Evolutionary conservation across 163 green algal genomes (phyloP).

Genomic region (Coccomyxa subellipsoidea): DNA sequence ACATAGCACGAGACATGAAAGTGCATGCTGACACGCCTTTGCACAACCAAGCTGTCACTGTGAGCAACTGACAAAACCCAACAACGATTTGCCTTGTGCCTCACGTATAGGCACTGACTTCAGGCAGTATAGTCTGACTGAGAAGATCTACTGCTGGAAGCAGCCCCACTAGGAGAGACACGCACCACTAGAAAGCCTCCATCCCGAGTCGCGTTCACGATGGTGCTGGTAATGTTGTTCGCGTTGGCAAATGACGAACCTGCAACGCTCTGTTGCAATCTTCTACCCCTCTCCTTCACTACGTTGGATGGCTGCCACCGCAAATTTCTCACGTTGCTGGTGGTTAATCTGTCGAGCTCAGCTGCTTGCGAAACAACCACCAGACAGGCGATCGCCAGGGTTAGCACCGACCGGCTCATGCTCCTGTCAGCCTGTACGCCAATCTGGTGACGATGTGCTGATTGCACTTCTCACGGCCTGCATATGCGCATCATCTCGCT

Average conservation of each 20-base stretch:
- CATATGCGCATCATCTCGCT: not conserved
- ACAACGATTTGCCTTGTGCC: not conserved
- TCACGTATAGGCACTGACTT: not conserved
- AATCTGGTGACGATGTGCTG: not conserved
- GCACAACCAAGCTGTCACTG: not conserved
- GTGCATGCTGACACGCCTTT: not conserved
- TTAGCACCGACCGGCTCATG: not conserved
- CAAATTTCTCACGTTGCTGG: not conserved
- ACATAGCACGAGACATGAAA: too few species aligned
- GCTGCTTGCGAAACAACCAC: not conserved
- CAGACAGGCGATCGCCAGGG: not conserved
- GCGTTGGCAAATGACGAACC: not conserved
- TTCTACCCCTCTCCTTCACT: not conserved
- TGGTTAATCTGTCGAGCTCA: not conserved
- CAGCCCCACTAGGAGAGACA: not conserved
- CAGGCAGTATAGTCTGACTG: not conserved
- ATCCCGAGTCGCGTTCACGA: conserved; percentile 12
- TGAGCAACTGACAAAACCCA: not conserved
- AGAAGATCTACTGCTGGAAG: not conserved
- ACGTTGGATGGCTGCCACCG: not conserved
- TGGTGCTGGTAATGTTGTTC: not conserved
- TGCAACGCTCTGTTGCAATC: not conserved
- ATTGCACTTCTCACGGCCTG: not conserved
- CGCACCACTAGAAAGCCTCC: conserved; percentile 8
- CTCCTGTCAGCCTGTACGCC: not conserved